Evolutionary conservation across 179 eudicot genomes (phyloP).

Genomic region (Silene noctiflora): DNA sequence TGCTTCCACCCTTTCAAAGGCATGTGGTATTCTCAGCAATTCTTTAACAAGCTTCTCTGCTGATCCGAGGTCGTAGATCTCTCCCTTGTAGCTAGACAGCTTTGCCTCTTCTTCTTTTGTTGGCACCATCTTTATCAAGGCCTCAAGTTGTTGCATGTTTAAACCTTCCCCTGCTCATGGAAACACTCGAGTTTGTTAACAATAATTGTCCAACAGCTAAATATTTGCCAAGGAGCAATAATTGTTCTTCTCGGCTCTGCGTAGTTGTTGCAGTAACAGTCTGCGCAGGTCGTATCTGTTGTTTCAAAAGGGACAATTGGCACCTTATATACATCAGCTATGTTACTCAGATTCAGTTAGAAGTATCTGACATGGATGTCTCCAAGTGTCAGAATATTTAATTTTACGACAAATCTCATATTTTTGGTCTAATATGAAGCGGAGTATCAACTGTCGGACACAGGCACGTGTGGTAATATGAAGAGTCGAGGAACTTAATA

Average conservation of each 20-base stretch:
- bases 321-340: not conserved
- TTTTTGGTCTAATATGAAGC: not conserved
- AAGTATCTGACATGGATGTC: not conserved
- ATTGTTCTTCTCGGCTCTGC: not conserved
- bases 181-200: not conserved
- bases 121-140: conserved; percentile 78
- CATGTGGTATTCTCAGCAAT: conserved; percentile 63
- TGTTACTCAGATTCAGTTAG: not conserved
- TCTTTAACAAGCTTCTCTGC: conserved; percentile 75
- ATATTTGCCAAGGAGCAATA: not conserved
- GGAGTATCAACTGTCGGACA: not conserved
- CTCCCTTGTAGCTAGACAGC: conserved; percentile 61
- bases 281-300: no score
- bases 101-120: conserved; percentile 86
- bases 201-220: not conserved
- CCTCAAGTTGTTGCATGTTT: conserved; percentile 77
- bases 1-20: conserved; percentile 79
- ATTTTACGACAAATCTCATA: not conserved
- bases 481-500: not conserved
- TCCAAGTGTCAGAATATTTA: not conserved
- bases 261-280: conserved; percentile 30
- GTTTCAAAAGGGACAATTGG: not conserved
- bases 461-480: not conserved
- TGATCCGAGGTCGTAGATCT: conserved; percentile 56
- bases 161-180: conserved; percentile 65